Evolutionary conservation across 331 rosid species (phyloP).

Genomic region (Stylosanthes scabra): DNA sequence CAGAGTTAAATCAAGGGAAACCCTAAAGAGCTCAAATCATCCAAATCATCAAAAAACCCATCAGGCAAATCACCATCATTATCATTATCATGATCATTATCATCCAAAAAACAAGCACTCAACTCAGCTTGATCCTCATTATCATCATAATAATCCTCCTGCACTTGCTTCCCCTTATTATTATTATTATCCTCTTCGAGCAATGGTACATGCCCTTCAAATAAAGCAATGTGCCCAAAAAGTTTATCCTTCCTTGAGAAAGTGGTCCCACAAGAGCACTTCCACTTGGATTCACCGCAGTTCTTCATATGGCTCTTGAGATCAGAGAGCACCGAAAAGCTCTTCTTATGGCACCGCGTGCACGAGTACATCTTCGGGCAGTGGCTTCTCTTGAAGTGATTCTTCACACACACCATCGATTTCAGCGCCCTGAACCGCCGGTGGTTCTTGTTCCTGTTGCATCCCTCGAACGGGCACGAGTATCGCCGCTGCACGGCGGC

Average conservation of each 20-base stretch:
- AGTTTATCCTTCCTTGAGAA: slow-evolving; percentile 82
- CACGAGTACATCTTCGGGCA: slow-evolving; percentile 85
- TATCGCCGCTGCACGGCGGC: slow-evolving; percentile 40
- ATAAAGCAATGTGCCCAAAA: slow-evolving; percentile 73
- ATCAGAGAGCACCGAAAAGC: slow-evolving; percentile 73
- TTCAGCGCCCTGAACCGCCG: slow-evolving; percentile 64
- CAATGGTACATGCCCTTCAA: slow-evolving; percentile 86
- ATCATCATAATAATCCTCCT: slow-evolving; percentile 38
- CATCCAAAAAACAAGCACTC: slow-evolving; percentile 31
- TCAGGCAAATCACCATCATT: slow-evolving; percentile 40
- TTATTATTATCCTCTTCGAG: slow-evolving; percentile 44
- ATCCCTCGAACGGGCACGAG: slow-evolving; percentile 78
- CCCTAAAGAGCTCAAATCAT: slow-evolving; percentile 38
- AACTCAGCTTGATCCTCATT: slow-evolving; percentile 29
- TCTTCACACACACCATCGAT: slow-evolving; percentile 71
- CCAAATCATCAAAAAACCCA: slow-evolving; percentile 53
- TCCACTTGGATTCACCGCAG: slow-evolving; percentile 70
- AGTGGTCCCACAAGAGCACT: slow-evolving; percentile 76
- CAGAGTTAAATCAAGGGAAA: neutral
- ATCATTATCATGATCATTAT: neutral
- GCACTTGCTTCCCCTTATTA: slow-evolving; percentile 35
- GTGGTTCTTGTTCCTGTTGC: slow-evolving; percentile 62
- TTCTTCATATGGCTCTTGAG: slow-evolving; percentile 73
- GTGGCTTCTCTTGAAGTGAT: slow-evolving; percentile 87
- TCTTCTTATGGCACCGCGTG: slow-evolving; percentile 67